Evolutionary conservation across 192 early-diverging fungal species (phyloP).

Genomic region (Blastocladiella britannica): DNA sequence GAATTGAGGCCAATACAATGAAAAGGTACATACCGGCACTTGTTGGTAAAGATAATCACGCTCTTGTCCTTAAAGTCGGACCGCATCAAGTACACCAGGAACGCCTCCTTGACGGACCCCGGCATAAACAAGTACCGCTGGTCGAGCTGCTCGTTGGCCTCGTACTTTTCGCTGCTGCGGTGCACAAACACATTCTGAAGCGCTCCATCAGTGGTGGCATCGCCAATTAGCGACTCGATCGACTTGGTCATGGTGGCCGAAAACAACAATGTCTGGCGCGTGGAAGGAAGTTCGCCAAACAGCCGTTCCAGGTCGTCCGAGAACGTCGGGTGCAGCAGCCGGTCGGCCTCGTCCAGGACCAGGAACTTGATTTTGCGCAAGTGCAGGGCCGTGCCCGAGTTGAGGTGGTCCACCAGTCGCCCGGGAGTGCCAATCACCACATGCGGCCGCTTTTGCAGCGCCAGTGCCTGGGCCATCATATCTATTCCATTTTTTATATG

Average conservation of each 20-base stretch:
- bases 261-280: constrained; percentile 83
- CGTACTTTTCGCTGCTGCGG: constrained; percentile 19
- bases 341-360: constrained; percentile 91
- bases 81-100: constrained; percentile 61
- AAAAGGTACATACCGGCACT: constrained; percentile 22
- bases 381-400: constrained; percentile 46
- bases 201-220: background rate
- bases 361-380: constrained; percentile 58
- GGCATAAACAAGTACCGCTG: constrained; percentile 88
- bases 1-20: background rate
- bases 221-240: constrained; percentile 42
- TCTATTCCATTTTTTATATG: no score
- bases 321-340: constrained; percentile 70
- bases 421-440: constrained; percentile 91
- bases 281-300: constrained; percentile 49
- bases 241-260: constrained; percentile 89
- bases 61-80: constrained; percentile 50
- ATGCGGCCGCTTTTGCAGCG: constrained; percentile 64
- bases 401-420: constrained; percentile 77
- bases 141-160: constrained; percentile 18
- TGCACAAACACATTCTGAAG: constrained; percentile 19
- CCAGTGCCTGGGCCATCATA: constrained; percentile 85
- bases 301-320: constrained; percentile 58
- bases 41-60: constrained; percentile 78
- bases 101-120: constrained; percentile 70